These are phyloP conservation scores for Hygrocybe coccinea DNA, from an alignment of 768 basidiomycete species.

Conservation along the genomic window DNA sequence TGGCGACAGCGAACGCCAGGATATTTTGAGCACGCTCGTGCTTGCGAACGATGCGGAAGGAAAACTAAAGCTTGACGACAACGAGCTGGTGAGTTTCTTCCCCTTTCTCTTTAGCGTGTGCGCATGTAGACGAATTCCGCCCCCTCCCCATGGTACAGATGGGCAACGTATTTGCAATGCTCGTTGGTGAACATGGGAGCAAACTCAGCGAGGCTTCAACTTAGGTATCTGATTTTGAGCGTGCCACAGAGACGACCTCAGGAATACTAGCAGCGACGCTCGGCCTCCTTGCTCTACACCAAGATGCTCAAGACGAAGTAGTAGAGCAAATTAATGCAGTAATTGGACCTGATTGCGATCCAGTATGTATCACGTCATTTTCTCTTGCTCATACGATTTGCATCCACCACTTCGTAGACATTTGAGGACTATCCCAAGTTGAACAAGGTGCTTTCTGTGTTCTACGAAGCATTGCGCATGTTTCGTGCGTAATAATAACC, in stretches of 20 bases:
- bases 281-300: constrained; percentile 41
- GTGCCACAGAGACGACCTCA: constrained; percentile 39
- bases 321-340: constrained; percentile 35
- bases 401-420: too few relatives aligned
- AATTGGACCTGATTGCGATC: neutral
- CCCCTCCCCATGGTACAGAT: constrained; percentile 30
- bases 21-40: constrained; percentile 39
- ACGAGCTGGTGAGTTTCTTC: constrained; percentile 39
- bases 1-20: neutral
- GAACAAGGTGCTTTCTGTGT: too few relatives aligned
- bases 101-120: neutral
- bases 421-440: too few relatives aligned
- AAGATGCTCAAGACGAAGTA: constrained; percentile 46
- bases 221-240: neutral
- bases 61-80: constrained; percentile 37
- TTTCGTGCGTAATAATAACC: too few relatives aligned
- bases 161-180: constrained; percentile 20
- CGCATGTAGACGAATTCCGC: constrained; percentile 51
- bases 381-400: too few relatives aligned
- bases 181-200: neutral
- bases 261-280: constrained; percentile 45
- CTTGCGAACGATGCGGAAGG: constrained; percentile 40
- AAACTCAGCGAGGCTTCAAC: neutral
- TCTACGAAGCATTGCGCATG: too few relatives aligned
- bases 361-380: too few relatives aligned